Percentiles rank a stretch among this genome's conserved stretches.
These are phyloP conservation scores for Berberis vulgaris DNA, from an alignment of 164 flowering plant genomes.

Conservation along the genomic window DNA sequence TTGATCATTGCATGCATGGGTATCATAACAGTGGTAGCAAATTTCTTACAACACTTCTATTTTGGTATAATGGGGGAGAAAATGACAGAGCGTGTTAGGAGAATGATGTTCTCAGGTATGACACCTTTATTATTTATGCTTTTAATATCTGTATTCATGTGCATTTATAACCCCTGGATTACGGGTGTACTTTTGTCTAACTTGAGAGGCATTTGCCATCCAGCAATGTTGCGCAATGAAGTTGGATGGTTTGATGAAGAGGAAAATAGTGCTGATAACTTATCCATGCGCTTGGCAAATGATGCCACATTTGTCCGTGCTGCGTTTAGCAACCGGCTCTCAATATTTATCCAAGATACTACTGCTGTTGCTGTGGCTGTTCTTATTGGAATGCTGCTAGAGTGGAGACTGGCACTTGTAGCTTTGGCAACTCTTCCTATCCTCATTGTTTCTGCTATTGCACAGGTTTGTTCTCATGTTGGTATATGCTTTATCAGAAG, in stretches of 20 bases:
- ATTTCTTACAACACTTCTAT: slow-evolving; percentile 92
- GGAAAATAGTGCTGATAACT: slow-evolving; percentile 87
- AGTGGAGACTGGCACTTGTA: slow-evolving; percentile 92
- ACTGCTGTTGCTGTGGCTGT: slow-evolving; percentile 80
- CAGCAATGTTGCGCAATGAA: slow-evolving; percentile 97
- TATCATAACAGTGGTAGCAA: slow-evolving; percentile 85
- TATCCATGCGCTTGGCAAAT: slow-evolving; percentile 96
- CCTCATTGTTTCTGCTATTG: slow-evolving; percentile 75
- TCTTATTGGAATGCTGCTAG: slow-evolving; percentile 73
- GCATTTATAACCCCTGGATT: too few relatives aligned
- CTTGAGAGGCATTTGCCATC: not conserved
- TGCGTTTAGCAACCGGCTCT: slow-evolving; percentile 92
- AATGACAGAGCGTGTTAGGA: slow-evolving; percentile 97
- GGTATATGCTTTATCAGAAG: too few relatives aligned
- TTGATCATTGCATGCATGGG: slow-evolving; percentile 89
- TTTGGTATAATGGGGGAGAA: slow-evolving; percentile 99
- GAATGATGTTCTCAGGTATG: slow-evolving; percentile 97
- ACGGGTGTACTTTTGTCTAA: slow-evolving; percentile 2
- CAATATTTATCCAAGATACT: slow-evolving; percentile 90
- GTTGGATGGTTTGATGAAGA: slow-evolving; percentile 99
- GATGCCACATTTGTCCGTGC: slow-evolving; percentile 99
- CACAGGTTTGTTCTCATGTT: slow-evolving; percentile 53
- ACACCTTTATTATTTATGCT: too few relatives aligned
- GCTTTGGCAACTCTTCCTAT: slow-evolving; percentile 89
- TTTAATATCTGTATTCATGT: too few relatives aligned